phyloP scores from a whole-genome alignment of 306 rosid species.

The Nissolia schottii region DNA sequence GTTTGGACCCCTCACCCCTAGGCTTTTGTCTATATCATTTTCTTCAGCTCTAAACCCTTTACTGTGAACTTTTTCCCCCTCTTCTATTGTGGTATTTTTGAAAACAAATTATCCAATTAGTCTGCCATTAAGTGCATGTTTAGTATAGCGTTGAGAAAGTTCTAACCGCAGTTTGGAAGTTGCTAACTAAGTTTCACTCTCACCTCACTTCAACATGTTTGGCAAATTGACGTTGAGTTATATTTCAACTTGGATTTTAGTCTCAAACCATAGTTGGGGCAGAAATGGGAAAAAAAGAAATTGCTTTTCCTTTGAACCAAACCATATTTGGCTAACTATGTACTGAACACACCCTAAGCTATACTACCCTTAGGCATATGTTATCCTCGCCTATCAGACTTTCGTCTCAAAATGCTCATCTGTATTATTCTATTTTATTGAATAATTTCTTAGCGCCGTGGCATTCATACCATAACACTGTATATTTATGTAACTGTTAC shows the following conservation, averaged over 20 bases:
- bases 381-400: not conserved
- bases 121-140: not conserved
- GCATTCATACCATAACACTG: not conserved
- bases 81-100: not conserved
- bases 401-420: not conserved
- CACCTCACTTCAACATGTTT: too few species aligned
- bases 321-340: too few species aligned
- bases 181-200: too few species aligned
- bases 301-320: too few species aligned
- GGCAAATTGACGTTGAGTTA: too few species aligned
- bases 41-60: not conserved
- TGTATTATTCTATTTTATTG: not conserved
- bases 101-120: not conserved
- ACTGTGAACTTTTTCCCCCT: not conserved
- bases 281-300: too few species aligned
- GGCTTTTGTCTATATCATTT: not conserved
- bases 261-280: too few species aligned
- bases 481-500: not conserved
- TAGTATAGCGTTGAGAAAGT: too few species aligned
- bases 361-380: not conserved
- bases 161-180: too few species aligned
- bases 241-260: too few species aligned
- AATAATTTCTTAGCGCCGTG: not conserved
- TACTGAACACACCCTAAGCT: too few species aligned
- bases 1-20: not conserved